A percentile compares a stretch with the other conserved stretches of the same genome.
phyloP scores from a whole-genome alignment of 2,329 filamentous ascomycete genomes.

The Neofusicoccum cordaticola region DNA sequence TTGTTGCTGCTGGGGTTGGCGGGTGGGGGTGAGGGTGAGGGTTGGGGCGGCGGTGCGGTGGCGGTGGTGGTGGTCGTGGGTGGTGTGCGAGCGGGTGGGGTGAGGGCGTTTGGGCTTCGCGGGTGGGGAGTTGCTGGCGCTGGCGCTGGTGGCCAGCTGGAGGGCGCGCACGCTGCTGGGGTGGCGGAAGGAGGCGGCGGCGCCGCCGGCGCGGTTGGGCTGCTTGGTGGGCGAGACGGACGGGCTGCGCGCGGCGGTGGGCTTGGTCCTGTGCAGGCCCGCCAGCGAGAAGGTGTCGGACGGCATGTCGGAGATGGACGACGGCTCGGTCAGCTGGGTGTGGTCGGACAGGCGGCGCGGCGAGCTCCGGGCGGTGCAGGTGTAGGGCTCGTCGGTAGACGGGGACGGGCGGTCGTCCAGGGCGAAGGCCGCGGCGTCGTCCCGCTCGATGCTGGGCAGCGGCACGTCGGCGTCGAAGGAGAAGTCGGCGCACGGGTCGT shows the following conservation, averaged over 20 bases:
- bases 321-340: constrained; percentile 4
- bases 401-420: constrained; percentile 2
- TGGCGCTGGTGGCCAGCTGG: background rate
- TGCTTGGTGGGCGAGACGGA: background rate
- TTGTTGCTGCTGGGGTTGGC: background rate
- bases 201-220: background rate
- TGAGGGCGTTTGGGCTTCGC: background rate
- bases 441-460: constrained; percentile 31
- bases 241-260: background rate
- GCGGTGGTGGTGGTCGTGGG: background rate
- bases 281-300: background rate
- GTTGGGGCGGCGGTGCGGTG: background rate
- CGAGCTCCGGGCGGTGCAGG: background rate
- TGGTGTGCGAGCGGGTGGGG: background rate
- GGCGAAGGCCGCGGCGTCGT: constrained; percentile 22
- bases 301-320: constrained; percentile 5
- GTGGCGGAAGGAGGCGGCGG: background rate
- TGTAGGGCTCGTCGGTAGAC: background rate
- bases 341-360: background rate
- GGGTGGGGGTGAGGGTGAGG: background rate
- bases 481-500: constrained; percentile 27
- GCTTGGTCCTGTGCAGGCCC: background rate
- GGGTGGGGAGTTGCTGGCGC: background rate
- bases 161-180: background rate
- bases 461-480: constrained; percentile 32